A percentile compares a stretch with the other conserved stretches of the same genome.
Evolutionary conservation across 306 rosid genomes (phyloP).

Genomic region (Alnus glutinosa): DNA sequence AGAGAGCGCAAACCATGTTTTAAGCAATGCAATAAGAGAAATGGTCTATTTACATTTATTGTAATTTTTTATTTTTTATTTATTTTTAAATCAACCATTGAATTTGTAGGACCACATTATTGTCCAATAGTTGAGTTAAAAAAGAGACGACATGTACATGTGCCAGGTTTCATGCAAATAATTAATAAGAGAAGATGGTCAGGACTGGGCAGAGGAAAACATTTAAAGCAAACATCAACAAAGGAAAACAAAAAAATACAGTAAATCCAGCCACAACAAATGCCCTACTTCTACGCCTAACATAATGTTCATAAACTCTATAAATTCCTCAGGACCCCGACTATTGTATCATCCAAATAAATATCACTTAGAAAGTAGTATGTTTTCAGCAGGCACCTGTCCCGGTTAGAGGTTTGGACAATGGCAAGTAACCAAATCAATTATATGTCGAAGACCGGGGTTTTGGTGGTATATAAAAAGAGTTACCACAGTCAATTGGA

Average conservation of each 20-base stretch:
- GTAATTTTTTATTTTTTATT: too few relatives aligned
- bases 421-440: constrained; percentile 40
- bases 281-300: constrained; percentile 5
- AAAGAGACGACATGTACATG: too few relatives aligned
- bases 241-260: neutral
- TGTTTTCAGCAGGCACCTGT: neutral
- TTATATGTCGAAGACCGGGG: constrained; percentile 64
- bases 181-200: neutral
- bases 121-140: too few relatives aligned
- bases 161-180: too few relatives aligned
- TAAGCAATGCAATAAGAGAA: neutral
- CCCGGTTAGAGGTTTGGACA: neutral
- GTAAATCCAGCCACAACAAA: neutral
- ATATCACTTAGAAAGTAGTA: neutral
- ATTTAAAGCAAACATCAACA: constrained; percentile 7
- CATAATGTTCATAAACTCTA: constrained; percentile 7
- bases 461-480: constrained; percentile 78
- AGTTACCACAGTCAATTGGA: constrained; percentile 74
- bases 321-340: neutral
- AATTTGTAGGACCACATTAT: too few relatives aligned
- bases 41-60: too few relatives aligned
- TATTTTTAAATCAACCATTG: too few relatives aligned
- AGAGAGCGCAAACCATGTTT: neutral
- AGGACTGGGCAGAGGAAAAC: constrained; percentile 1
- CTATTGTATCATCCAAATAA: neutral